phyloP scores from a whole-genome alignment of 768 basidiomycete species.

The Boletus eberwhitei region DNA sequence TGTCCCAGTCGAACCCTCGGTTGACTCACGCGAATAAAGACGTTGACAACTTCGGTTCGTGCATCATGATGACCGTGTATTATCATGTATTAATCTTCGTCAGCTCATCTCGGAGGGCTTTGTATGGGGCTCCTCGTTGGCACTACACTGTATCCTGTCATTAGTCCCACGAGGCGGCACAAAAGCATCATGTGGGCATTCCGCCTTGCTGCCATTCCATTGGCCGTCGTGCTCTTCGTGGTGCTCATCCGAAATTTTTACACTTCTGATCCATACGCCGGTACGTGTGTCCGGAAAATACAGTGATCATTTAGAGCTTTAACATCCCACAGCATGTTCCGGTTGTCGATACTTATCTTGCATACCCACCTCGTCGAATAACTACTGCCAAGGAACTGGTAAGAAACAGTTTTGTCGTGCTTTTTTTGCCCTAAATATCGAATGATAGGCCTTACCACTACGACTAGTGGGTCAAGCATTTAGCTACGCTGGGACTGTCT shows the following conservation, averaged over 20 bases:
- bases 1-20: not conserved
- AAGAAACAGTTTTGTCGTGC: not conserved
- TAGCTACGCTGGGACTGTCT: constrained; percentile 2
- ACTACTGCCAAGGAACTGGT: constrained; percentile 57
- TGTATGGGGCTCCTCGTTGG: constrained; percentile 81
- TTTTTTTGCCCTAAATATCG: constrained; percentile 1
- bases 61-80: not conserved
- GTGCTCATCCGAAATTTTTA: constrained; percentile 88
- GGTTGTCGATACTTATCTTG: constrained; percentile 91
- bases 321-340: constrained; percentile 56
- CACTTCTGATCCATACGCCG: constrained; percentile 79
- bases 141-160: constrained; percentile 84
- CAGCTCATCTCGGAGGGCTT: constrained; percentile 86
- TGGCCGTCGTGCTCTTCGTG: constrained; percentile 78
- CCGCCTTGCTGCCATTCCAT: constrained; percentile 68
- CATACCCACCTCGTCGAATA: constrained; percentile 72
- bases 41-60: constrained; percentile 86
- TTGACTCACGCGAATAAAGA: constrained; percentile 39
- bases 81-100: not conserved
- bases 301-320: not conserved
- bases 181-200: constrained; percentile 67
- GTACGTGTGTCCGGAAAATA: constrained; percentile 37
- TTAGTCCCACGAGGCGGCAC: constrained; percentile 76
- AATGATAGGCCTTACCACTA: constrained; percentile 28
- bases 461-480: constrained; percentile 30